Base-by-base conservation (phyloP, 768 basidiomycete species). In the Strobilomyces dryophilus region DNA sequence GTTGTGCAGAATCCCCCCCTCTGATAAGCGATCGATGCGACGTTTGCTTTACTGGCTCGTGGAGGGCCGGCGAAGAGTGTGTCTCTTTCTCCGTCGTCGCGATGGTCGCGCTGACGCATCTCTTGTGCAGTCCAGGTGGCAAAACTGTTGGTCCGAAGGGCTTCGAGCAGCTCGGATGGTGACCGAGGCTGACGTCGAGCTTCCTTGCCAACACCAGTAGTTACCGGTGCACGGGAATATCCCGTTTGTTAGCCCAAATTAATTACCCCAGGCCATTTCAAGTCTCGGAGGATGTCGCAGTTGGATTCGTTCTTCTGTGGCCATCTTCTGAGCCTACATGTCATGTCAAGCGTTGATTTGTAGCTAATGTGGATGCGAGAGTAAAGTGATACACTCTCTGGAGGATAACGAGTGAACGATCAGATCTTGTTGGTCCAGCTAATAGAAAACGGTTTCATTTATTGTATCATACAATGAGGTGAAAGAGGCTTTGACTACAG, bases 231-330 rank as follows among this genome's bases (percentile, higher is more conserved):
- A 40, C 58, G 61, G 67, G 68, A 44, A 40, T 42, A 45, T 53
- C 64, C 61, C 68, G 60, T 62, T 57, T 59, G 54, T 64, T 60
- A 52, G 52, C 27, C 35, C 55, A 71, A 71, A 70, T 71, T 20
- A 71, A 73, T 61, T 73, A 73, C 54, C 71, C 68, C 66, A 71
- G 71, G 66, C 21, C 71, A 59, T 60, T 12, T 6, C 56, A 61
- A 71, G 68, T 32, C 67, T 72, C 8, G 63, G 60, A 58, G 42
- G 63, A 52, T 26, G 45, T 52, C 14, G 39, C 31, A 11, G 56
- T 51, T n/a, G 56, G 37, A 52, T 32, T 45, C 9, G 20, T 50
- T 47, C 40, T 51, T 20, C 8, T 27, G 35, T 46, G 53, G 20
- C 24, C 49, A 35, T 49, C 54, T 40, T 59, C 49, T 60, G 61